phyloP scores from a whole-genome alignment of 306 rosid genomes.

The Malus fusca region DNA sequence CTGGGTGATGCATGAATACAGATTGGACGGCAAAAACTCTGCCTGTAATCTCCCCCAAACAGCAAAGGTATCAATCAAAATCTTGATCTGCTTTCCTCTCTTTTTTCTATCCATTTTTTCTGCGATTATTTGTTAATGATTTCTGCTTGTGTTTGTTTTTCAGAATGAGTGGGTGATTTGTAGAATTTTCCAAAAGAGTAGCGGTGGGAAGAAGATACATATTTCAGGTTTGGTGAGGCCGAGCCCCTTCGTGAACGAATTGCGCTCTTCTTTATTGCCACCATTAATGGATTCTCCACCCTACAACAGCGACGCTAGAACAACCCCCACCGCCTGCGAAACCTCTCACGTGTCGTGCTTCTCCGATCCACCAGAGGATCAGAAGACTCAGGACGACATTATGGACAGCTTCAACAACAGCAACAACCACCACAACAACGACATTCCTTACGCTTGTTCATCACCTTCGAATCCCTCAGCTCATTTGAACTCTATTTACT shows the following conservation, averaged over 20 bases:
- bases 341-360: constrained; percentile 60
- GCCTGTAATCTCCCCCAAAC: constrained; percentile 26
- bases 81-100: not conserved
- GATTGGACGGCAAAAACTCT: constrained; percentile 49
- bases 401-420: constrained; percentile 9
- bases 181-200: constrained; percentile 53
- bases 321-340: constrained; percentile 14
- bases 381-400: constrained; percentile 17
- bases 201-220: constrained; percentile 36
- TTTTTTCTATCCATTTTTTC: not conserved
- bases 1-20: constrained; percentile 92
- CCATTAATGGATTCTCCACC: constrained; percentile 62
- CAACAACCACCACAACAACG: not conserved
- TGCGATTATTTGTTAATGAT: not conserved
- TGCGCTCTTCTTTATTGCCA: constrained; percentile 28
- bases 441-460: constrained; percentile 19
- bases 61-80: constrained; percentile 31
- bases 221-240: constrained; percentile 32
- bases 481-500: not conserved
- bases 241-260: constrained; percentile 21
- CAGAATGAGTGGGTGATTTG: constrained; percentile 90
- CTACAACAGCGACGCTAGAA: constrained; percentile 33
- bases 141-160: constrained; percentile 2
- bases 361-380: constrained; percentile 45
- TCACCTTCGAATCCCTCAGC: not conserved